These are phyloP conservation scores for Anthracocystis walkeri DNA, from an alignment of 1,284 basidiomycete genomes.

Conservation along the genomic window DNA sequence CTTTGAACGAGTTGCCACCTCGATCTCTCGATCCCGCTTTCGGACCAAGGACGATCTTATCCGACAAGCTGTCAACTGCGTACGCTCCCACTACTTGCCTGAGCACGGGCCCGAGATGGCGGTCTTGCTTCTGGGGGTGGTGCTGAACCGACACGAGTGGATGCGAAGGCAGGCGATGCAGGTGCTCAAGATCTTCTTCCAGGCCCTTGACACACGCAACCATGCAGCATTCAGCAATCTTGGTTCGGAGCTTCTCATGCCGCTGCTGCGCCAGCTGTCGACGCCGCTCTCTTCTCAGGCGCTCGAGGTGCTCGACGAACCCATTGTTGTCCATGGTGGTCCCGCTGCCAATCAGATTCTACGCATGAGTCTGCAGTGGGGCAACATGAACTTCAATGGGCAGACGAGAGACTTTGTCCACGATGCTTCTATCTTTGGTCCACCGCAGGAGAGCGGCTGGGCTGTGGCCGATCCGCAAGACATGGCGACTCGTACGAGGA, in stretches of 20 bases:
- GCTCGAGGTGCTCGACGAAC: constrained; percentile 90
- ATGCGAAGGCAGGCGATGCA: constrained; percentile 85
- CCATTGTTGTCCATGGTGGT: constrained; percentile 79
- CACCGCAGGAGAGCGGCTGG: constrained; percentile 64
- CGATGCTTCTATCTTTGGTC: constrained; percentile 58
- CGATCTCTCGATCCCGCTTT: constrained; percentile 88
- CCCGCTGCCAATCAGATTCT: constrained; percentile 84
- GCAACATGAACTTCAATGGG: constrained; percentile 35
- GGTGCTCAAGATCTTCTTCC: constrained; percentile 87
- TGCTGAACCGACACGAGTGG: constrained; percentile 87
- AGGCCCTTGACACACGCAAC: constrained; percentile 82
- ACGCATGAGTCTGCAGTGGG: constrained; percentile 76
- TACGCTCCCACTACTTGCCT: constrained; percentile 82
- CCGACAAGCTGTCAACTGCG: constrained; percentile 84
- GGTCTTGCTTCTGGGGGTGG: constrained; percentile 83
- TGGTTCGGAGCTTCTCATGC: constrained; percentile 89
- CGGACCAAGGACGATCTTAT: constrained; percentile 93
- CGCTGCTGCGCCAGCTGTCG: constrained; percentile 84
- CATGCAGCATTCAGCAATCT: constrained; percentile 76
- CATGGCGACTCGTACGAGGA: constrained; percentile 56
- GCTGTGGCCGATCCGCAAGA: constrained; percentile 62
- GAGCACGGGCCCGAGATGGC: constrained; percentile 79
- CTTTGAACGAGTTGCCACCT: constrained; percentile 86
- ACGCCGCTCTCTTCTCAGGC: constrained; percentile 86
- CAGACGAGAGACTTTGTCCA: constrained; percentile 50